Evolutionary conservation across 2,329 filamentous ascomycete genomes (phyloP).

Genomic region (Ascochyta fabae): DNA sequence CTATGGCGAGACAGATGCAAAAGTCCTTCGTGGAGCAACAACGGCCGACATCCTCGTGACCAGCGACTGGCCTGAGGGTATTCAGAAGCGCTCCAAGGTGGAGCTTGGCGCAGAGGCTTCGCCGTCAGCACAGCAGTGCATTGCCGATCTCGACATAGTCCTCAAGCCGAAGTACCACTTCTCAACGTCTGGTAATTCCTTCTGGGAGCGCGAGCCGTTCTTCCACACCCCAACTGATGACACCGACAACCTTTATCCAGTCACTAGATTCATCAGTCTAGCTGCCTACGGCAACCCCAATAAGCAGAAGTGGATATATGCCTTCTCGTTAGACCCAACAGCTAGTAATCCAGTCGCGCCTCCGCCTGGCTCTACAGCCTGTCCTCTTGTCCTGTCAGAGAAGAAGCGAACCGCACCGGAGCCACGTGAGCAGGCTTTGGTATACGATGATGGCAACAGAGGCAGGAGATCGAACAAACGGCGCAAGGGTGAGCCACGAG

Average conservation of each 20-base stretch:
- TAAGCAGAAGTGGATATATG: conserved; percentile 84
- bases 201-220: conserved; percentile 93
- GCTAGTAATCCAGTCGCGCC: conserved; percentile 66
- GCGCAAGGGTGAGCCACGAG: conserved; percentile 39
- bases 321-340: conserved; percentile 67
- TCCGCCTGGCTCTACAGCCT: conserved; percentile 75
- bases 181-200: conserved; percentile 71
- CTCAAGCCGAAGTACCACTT: conserved; percentile 95
- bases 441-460: conserved; percentile 45
- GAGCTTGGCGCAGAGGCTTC: conserved; percentile 61
- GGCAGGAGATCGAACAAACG: conserved; percentile 51
- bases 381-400: conserved; percentile 68
- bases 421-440: conserved; percentile 44
- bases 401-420: conserved; percentile 63
- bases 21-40: conserved; percentile 75
- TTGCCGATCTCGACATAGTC: conserved; percentile 78
- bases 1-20: conserved; percentile 79
- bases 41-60: conserved; percentile 87
- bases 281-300: conserved; percentile 75
- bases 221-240: conserved; percentile 66
- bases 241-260: conserved; percentile 59
- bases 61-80: conserved; percentile 78
- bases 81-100: conserved; percentile 73
- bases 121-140: conserved; percentile 65
- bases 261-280: conserved; percentile 91